Base-by-base conservation (phyloP, 345 rosid species). In the Erodium maritimum region DNA sequence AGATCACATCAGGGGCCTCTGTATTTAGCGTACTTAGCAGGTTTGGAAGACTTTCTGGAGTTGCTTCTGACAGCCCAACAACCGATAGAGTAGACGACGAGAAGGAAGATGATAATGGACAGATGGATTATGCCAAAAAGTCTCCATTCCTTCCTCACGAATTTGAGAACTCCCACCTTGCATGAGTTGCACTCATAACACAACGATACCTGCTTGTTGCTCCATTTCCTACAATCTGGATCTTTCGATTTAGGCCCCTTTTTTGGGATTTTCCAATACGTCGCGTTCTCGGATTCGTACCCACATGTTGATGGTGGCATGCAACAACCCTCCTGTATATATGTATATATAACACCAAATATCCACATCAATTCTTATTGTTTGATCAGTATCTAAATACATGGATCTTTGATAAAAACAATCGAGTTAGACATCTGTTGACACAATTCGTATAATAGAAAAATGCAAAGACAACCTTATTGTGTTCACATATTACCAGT, bases 301-400 rank as follows among this genome's bases (percentile, higher is more conserved):
- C 84, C 84, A 48, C 95, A 82, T n/a, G 61, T 57, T 3, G 45
- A 48, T 0, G 91, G 85, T 4, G 85, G 91, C 61, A 73, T 84
- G 78, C 91, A 84, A 66, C 95, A 84, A 5, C 95, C 89, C 4
- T 77, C 74, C 88, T 80, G 61, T 9, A 50, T 11, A 62, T 10
- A 20, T 7, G 0, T 17, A 6, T 6, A 63, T 18, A 8, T 0
- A 23, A 9, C 17, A 55, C 56, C 13, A 45, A 50, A 17, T n/a
- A n/a, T n/a, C n/a, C n/a, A n/a, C n/a, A n/a, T n/a, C n/a, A n/a
- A n/a, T n/a, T n/a, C n/a, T n/a, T n/a, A n/a, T 29, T 29, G 34
- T 37, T 6, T 37, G 10, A 37, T 37, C 10, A 37, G 46, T 4
- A 37, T 37, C 13, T 25, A 2, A 25, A 2, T 25, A 2, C 4